Evolutionary conservation across 2,329 filamentous ascomycete genomes (phyloP), one percentile per base, ranked within the genome.

Genomic region (Cladophialophora immunda): DNA sequence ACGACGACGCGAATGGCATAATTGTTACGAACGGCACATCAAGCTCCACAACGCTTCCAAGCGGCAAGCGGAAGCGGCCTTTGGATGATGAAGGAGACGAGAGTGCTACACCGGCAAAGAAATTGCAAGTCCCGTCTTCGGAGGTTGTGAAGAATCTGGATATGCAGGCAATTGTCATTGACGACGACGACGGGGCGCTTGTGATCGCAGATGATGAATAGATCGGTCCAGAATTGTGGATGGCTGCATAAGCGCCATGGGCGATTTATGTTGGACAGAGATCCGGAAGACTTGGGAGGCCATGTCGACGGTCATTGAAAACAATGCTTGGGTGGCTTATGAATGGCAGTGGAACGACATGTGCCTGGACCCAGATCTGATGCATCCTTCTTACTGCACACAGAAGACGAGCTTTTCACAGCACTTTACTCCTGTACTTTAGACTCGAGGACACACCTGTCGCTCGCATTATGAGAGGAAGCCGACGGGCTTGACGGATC

Each of bases 111-210:
- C 68, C 67, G 34, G 62, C 66, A 17, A 72, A 72, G 67, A 72
- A 72, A 34, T 45, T 72, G 17, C 70, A 72, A 57, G 64, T 59
- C 17, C 47, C 50, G 22, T 52, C 57, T 4, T 45, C 52, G 13
- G 59, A 58, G 38, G 41, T 59, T 7, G 53, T 58, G 17, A 67
- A 62, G n/a, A 57, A 65, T 53, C 50, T 58, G 5, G 58, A 27
- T 5, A 45, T 55, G n/a, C 56, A 66, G 65, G 62, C 61, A 45
- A 66, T 68, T 38, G 66, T 64, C 27, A 60, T 71, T 45, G 64
- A 71, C 55, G 58, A 64, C 38, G 69, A 71, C 29, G 68, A 69
- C 54, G 71, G 71, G 34, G 64, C 68, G 9, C 66, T 73, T 60
- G 19, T 71, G 52, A 70, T 73, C 60, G 70, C 67, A 13, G 65